A percentile compares a stretch with the other conserved stretches of the same genome.
These are phyloP conservation scores for Paramecium sexaurelia DNA, from an alignment of 73 alveolate species.

Conservation along the genomic window DNA sequence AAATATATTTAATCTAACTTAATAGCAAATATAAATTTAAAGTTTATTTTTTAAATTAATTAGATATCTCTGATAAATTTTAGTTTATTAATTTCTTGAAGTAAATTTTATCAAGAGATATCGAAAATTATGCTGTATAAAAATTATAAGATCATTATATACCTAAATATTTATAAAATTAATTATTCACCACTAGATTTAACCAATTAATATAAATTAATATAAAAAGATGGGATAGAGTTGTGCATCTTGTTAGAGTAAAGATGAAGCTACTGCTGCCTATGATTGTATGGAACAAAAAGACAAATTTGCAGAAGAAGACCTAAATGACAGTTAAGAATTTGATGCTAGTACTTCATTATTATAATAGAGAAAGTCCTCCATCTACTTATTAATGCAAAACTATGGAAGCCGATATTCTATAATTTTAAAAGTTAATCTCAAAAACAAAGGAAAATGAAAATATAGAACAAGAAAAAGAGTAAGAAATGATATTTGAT, in stretches of 20 bases:
- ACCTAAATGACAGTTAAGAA: not conserved
- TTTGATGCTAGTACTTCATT: not conserved
- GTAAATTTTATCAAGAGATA: not conserved
- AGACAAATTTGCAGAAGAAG: not conserved
- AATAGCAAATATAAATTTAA: no score
- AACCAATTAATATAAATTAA: not conserved
- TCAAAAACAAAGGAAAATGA: not conserved
- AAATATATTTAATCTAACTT: no score
- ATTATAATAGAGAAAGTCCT: not conserved
- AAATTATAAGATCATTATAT: not conserved
- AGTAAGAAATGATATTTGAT: not conserved
- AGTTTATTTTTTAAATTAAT: no score
- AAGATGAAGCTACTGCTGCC: not conserved
- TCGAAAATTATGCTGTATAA: not conserved
- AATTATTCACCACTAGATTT: not conserved
- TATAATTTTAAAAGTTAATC: not conserved
- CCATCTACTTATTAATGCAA: not conserved
- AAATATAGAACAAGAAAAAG: not conserved
- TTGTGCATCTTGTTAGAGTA: not conserved
- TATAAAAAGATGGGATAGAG: not conserved
- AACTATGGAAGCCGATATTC: constrained; percentile 4
- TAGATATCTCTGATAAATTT: no score
- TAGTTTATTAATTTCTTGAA: not conserved
- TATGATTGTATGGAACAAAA: not conserved
- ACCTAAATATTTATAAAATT: not conserved